Evolutionary conservation across 2,329 filamentous ascomycete species (phyloP).

Genomic region (Talaromyces albobiverticillius): DNA sequence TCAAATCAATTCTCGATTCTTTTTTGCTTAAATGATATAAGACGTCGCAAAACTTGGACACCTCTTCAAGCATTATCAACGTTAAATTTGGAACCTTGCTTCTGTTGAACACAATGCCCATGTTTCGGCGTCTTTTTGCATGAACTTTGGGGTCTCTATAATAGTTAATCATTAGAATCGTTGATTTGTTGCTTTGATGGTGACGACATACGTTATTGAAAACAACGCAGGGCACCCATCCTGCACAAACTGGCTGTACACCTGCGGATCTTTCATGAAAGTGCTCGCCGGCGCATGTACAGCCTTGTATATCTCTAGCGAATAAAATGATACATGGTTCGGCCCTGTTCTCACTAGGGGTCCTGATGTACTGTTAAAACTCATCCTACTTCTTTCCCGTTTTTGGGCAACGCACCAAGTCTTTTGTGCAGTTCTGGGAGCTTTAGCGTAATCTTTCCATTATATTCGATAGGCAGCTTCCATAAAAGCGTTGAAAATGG

Average conservation of each 20-base stretch:
- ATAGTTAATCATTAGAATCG: neutral
- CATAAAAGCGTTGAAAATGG: neutral
- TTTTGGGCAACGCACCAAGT: neutral
- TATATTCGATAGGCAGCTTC: neutral
- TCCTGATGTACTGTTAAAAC: neutral
- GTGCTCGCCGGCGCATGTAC: neutral
- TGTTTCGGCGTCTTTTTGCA: conserved; percentile 3
- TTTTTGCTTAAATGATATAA: neutral
- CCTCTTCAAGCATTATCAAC: neutral
- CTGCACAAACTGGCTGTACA: conserved; percentile 3
- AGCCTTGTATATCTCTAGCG: neutral
- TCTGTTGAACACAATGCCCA: conserved; percentile 3
- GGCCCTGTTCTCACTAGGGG: neutral
- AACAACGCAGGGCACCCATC: conserved; percentile 1
- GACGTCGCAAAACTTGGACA: neutral
- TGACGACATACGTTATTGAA: conserved; percentile 1
- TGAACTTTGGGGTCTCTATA: conserved; percentile 1
- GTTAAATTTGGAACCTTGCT: neutral
- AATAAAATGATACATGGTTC: conserved; percentile 5
- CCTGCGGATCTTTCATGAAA: conserved; percentile 4
- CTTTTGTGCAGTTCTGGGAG: conserved; percentile 3
- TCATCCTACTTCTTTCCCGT: neutral
- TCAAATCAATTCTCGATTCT: neutral
- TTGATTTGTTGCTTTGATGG: neutral
- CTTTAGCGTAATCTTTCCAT: neutral